Evolutionary conservation across 345 rosid genomes (phyloP), one percentile per base, ranked within the genome.

Genomic region (Noccaea bulbosa): DNA sequence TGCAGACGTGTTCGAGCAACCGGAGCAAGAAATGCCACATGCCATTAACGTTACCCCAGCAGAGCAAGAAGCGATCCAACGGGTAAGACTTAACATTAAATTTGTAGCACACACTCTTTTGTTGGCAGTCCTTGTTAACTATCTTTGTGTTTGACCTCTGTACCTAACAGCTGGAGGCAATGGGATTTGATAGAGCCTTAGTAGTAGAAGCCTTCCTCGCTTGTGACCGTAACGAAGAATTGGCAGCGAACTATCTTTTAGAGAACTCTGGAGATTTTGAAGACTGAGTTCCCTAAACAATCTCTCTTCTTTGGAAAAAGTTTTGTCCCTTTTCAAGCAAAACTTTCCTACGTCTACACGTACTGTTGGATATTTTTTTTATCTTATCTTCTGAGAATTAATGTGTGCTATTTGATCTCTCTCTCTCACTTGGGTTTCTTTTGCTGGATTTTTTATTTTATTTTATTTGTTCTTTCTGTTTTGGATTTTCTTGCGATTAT

Each of bases 161-260:
- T 27, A 27, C 30, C 5, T 55, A 51, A 65, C 66, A 94, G 99
- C 92, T 95, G 0, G 97, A 89, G 82, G 97, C 91, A 59, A 86
- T 95, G 98, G 99, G 99, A 71, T 95, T 95, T 22, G 98, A 92
- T 43, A 87, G 98, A 81, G 90, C 87, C 54, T 89, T 83, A 7
- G 99, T 90, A 16, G 87, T 95, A 17, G 99, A 95, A 84, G 97
- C 99, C n/a, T 95, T 91, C 87, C 85, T 95, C 60, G 99, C 99
- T 16, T 95, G 99, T 34, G 99, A 95, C 58, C 97, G 99, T 17
- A 85, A 95, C 1, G 99, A 95, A 80, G 98, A 89, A 79, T 79
- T 95, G 85, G 99, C 99, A 6, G 99, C 99, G 1, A 95, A 95
- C 79, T 95, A 95, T 81, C 76, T 95, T 47, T 60, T 95, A 84